Conservation (phyloP, 2,329 filamentous ascomycete genomes). For the Ascochyta viciae-villosae region DNA sequence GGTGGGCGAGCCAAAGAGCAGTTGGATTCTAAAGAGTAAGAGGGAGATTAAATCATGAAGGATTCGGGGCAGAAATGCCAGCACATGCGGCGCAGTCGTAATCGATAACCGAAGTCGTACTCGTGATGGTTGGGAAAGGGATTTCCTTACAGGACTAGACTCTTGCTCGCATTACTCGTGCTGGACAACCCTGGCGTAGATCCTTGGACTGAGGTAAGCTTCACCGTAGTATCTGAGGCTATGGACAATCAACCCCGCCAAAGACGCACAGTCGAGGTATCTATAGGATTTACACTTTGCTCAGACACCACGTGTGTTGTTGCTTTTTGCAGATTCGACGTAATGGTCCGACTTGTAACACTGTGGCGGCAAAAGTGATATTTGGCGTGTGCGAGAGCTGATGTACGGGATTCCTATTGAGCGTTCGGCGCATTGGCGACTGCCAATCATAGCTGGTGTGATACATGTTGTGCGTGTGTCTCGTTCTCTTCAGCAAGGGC, state of each 20-base stretch:
- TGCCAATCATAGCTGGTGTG: background rate
- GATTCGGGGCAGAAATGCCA: background rate
- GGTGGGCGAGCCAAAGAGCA: background rate
- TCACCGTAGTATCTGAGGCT: background rate
- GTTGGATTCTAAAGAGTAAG: background rate
- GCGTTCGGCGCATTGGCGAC: background rate
- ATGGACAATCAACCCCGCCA: background rate
- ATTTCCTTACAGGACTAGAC: constrained; percentile 1
- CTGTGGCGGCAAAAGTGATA: constrained; percentile 13
- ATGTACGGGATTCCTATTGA: background rate
- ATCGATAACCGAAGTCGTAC: constrained; percentile 1
- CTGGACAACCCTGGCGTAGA: background rate
- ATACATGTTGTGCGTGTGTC: background rate
- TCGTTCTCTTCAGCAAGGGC: background rate
- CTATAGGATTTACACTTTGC: background rate
- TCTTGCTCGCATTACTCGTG: background rate
- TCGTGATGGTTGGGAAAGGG: constrained; percentile 5
- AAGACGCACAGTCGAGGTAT: background rate
- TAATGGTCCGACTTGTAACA: constrained; percentile 6
- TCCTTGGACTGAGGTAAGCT: background rate
- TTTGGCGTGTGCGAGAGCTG: constrained; percentile 1
- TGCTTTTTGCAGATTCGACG: constrained; percentile 3
- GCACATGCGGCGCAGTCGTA: constrained; percentile 7
- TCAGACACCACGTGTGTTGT: background rate
- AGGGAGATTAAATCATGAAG: background rate